Evolutionary conservation across 306 rosid genomes (phyloP), one percentile per base, ranked within the genome.

Genomic region (Parietaria judaica): DNA sequence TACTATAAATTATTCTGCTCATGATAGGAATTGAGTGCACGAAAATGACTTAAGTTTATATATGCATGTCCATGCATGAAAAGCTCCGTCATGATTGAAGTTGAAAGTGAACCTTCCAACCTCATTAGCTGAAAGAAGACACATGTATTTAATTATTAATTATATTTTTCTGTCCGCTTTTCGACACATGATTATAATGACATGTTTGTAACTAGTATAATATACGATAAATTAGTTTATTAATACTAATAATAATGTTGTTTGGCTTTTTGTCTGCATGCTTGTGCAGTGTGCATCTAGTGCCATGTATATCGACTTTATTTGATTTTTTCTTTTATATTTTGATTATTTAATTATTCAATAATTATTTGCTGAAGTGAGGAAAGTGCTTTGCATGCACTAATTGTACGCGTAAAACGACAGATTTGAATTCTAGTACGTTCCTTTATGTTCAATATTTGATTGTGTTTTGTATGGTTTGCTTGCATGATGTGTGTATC

Each of bases 21-120:
- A 7, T 53, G 70, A 73, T 55, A 48, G 56, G 66, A 65, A 48
- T 75, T 54, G 74, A 67, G 73, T 56, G 53, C 58, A 14, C 41
- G 73, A 72, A 60, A 72, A 50, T 60, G 81, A 77, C 66, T 70
- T 1, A 49, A 55, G 76, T 70, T 56, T 37, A 60, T 60, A 11
- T 65, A 56, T 60, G 10, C 63, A 59, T 53, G 59, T 51, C 66
- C n/a, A 63, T 46, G 37, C 36, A 58, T 58, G 67, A 44, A 52
- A 38, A 63, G 56, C 62, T 44, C 16, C 8, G 56, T 74, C 71
- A 66, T 17, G 16, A 48, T 34, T 61, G 72, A 61, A 70, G 49
- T 34, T 61, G 72, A 61, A 70, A 66, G 51, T 14, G 72, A 66
- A 60, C 34, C 68, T 44, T 47, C 69, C 15, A 35, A 35, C 43